These are phyloP conservation scores for Exophiala xenobiotica DNA, from an alignment of 2,329 filamentous ascomycete species.

Conservation along the genomic window DNA sequence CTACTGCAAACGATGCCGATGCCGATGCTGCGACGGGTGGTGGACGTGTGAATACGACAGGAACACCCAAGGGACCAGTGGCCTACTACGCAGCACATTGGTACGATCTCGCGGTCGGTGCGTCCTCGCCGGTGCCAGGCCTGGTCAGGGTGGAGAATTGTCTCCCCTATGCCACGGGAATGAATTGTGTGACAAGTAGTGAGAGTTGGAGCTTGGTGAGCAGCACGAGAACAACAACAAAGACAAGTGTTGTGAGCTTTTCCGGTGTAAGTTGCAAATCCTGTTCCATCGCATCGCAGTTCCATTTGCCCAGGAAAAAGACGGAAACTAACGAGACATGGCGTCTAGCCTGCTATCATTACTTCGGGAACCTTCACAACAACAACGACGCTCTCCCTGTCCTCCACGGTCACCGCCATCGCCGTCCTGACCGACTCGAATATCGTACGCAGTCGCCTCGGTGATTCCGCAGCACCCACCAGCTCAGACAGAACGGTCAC, in stretches of 20 bases:
- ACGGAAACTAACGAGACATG: too few relatives aligned
- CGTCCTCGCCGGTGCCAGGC: conserved; percentile 10
- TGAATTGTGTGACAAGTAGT: conserved; percentile 16
- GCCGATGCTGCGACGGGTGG: too few relatives aligned
- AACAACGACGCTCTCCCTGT: conserved; percentile 16
- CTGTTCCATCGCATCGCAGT: too few relatives aligned
- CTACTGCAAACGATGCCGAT: too few relatives aligned
- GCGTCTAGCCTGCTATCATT: conserved; percentile 12
- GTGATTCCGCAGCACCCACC: neutral
- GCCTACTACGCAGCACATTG: conserved; percentile 26
- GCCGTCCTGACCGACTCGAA: conserved; percentile 7
- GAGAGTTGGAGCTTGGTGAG: conserved; percentile 23
- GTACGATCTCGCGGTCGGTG: conserved; percentile 18
- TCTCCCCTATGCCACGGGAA: conserved; percentile 4
- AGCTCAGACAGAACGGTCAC: conserved; percentile 18
- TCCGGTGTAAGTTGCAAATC: conserved; percentile 15
- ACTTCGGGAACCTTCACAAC: conserved; percentile 10
- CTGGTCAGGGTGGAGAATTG: conserved; percentile 23
- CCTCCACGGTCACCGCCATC: conserved; percentile 12
- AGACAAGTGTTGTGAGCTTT: conserved; percentile 16
- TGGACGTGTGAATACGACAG: too few relatives aligned
- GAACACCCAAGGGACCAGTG: conserved; percentile 2
- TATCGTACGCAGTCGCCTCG: conserved; percentile 9
- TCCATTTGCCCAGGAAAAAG: too few relatives aligned
- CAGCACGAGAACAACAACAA: conserved; percentile 5